These are phyloP conservation scores for Trichoderma pleuroti DNA, from an alignment of 2,329 filamentous ascomycete species.

Conservation along the genomic window DNA sequence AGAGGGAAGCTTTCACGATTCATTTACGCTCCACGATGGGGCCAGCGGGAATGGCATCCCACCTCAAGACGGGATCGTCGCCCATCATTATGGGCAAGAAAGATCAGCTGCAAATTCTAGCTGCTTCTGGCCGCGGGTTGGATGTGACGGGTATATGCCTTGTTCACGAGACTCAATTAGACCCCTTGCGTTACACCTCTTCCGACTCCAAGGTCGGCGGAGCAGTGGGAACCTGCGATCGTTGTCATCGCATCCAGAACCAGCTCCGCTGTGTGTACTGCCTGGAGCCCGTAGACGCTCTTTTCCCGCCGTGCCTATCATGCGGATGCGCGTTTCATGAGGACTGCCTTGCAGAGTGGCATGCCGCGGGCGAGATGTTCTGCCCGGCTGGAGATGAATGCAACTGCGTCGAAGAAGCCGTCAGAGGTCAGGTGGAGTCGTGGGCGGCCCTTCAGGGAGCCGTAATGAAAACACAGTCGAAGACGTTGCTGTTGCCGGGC, in stretches of 20 bases:
- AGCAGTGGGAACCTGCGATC: slow-evolving; percentile 47
- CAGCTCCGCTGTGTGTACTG: slow-evolving; percentile 62
- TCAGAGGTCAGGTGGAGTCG: slow-evolving; percentile 56
- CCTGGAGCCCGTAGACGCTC: slow-evolving; percentile 55
- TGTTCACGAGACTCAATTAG: slow-evolving; percentile 59
- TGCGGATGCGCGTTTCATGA: slow-evolving; percentile 63
- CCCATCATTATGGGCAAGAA: slow-evolving; percentile 57
- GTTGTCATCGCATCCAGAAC: slow-evolving; percentile 53
- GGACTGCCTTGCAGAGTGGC: slow-evolving; percentile 57
- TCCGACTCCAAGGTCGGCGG: slow-evolving; percentile 40
- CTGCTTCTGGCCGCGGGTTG: slow-evolving; percentile 53
- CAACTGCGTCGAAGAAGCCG: slow-evolving; percentile 56
- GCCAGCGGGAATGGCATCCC: slow-evolving; percentile 33
- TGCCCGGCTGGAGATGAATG: slow-evolving; percentile 66
- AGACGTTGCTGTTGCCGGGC: slow-evolving; percentile 28
- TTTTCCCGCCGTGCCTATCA: slow-evolving; percentile 59
- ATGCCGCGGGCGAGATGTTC: slow-evolving; percentile 51
- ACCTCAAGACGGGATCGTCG: slow-evolving; percentile 42
- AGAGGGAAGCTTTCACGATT: slow-evolving; percentile 35
- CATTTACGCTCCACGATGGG: slow-evolving; percentile 39
- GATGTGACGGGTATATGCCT: slow-evolving; percentile 62
- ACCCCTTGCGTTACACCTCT: slow-evolving; percentile 51
- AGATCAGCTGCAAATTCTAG: slow-evolving; percentile 48
- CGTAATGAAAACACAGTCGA: slow-evolving; percentile 33
- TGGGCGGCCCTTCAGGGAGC: slow-evolving; percentile 49